phyloP scores from a whole-genome alignment of 495 filamentous ascomycete species.

The Neurospora sp. region DNA sequence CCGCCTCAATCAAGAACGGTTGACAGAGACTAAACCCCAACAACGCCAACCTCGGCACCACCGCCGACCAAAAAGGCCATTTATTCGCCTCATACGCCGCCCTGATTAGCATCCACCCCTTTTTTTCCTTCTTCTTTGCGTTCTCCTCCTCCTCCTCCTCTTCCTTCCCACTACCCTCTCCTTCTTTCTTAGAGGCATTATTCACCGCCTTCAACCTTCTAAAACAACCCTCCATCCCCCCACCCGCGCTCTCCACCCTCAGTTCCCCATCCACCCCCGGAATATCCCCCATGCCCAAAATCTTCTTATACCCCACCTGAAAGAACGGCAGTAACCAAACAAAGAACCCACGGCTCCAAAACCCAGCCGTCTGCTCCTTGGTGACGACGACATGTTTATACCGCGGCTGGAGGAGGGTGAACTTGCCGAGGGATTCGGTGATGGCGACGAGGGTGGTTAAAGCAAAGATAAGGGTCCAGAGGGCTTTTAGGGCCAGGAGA shows the following conservation, averaged over 20 bases:
- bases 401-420: constrained; percentile 6
- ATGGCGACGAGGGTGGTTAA: constrained; percentile 1
- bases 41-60: constrained; percentile 6
- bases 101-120: background rate
- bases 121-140: background rate
- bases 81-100: constrained; percentile 1
- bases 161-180: background rate
- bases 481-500: background rate
- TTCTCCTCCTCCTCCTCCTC: background rate
- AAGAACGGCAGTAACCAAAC: constrained; percentile 26
- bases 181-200: background rate
- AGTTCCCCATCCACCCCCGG: constrained; percentile 14
- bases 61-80: constrained; percentile 2
- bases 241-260: constrained; percentile 1
- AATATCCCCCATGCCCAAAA: constrained; percentile 21
- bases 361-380: constrained; percentile 16
- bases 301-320: constrained; percentile 15
- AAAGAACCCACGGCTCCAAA: constrained; percentile 26
- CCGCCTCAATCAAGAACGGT: constrained; percentile 6
- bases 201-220: background rate
- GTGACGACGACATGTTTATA: constrained; percentile 11
- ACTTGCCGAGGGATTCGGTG: constrained; percentile 22
- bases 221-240: background rate
- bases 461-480: constrained; percentile 6
- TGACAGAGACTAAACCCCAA: constrained; percentile 6